Percentiles rank a stretch among this genome's conserved stretches.
Conservation (phyloP, 805 yeast genomes). For the Hanseniaspora guilliermondii region DNA sequence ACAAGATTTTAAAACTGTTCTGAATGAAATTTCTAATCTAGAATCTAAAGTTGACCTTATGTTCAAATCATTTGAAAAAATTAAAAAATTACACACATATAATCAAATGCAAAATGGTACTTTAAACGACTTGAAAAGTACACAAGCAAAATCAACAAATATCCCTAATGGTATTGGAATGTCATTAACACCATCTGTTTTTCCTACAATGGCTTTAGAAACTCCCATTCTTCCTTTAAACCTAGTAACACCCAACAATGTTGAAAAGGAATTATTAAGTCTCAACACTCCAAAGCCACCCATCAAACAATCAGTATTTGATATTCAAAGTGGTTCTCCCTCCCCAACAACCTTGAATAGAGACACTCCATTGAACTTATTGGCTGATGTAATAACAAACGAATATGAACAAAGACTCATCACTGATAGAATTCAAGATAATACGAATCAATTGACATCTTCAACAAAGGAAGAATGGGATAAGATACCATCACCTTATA, state of each 20-base stretch:
- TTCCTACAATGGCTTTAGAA: neutral
- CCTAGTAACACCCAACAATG: neutral
- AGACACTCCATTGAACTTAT: neutral
- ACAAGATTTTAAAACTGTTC: constrained; percentile 11
- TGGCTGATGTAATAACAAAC: constrained; percentile 1
- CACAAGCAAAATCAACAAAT: neutral
- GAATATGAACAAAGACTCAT: neutral
- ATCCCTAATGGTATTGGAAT: neutral
- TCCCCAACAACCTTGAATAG: neutral
- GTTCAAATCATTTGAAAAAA: neutral
- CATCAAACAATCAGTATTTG: neutral
- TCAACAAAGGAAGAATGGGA: neutral
- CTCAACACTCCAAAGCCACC: neutral
- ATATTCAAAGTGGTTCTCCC: neutral
- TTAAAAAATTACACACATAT: neutral
- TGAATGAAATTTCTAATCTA: neutral
- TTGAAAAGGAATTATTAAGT: neutral
- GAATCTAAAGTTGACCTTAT: constrained; percentile 8
- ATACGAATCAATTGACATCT: neutral
- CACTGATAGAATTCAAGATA: neutral
- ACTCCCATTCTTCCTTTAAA: neutral
- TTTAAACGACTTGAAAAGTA: neutral
- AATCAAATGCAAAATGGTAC: neutral
- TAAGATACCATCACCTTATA: neutral
- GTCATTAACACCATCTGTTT: neutral